A percentile compares a stretch with the other conserved stretches of the same genome.
Conservation (phyloP, 106 monocot species). For the Dendrobium chrysotoxum region DNA sequence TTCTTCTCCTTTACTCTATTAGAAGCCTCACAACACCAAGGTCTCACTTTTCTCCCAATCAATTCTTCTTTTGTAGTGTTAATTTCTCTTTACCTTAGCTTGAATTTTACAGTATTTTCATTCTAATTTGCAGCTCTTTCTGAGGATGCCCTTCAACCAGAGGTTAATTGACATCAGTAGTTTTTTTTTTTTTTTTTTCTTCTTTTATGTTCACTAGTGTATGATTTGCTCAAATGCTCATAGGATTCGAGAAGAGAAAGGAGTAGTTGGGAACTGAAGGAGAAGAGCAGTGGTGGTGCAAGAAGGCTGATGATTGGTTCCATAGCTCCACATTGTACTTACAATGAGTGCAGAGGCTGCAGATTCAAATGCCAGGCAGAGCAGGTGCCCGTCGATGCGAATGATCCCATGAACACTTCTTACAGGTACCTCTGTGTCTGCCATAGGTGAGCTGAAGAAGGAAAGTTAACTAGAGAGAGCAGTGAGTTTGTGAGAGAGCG, state of each 20-base stretch:
- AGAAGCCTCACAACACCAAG: not conserved
- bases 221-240: not conserved
- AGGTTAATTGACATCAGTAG: too few species aligned
- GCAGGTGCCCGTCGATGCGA: slow-evolving; percentile 85
- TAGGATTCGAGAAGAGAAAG: not conserved
- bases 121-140: too few species aligned
- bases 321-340: slow-evolving; percentile 72
- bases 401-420: slow-evolving; percentile 78
- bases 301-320: slow-evolving; percentile 82
- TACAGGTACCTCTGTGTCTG: slow-evolving; percentile 82
- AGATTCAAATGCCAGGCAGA: slow-evolving; percentile 77
- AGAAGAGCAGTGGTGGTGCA: not conserved
- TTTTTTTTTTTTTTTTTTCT: too few species aligned
- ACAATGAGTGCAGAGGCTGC: slow-evolving; percentile 87
- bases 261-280: slow-evolving; percentile 5
- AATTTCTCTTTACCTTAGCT: not conserved
- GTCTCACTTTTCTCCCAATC: not conserved
- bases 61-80: not conserved
- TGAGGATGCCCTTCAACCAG: too few species aligned
- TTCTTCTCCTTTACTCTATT: not conserved
- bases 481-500: too few species aligned
- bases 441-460: slow-evolving; percentile 36
- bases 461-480: not conserved
- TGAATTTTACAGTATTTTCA: not conserved
- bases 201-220: too few species aligned